Percentiles rank a stretch among this genome's conserved stretches.
Evolutionary conservation across 208 protist genomes (phyloP).

Genomic region (Trypanosoma brucei): DNA sequence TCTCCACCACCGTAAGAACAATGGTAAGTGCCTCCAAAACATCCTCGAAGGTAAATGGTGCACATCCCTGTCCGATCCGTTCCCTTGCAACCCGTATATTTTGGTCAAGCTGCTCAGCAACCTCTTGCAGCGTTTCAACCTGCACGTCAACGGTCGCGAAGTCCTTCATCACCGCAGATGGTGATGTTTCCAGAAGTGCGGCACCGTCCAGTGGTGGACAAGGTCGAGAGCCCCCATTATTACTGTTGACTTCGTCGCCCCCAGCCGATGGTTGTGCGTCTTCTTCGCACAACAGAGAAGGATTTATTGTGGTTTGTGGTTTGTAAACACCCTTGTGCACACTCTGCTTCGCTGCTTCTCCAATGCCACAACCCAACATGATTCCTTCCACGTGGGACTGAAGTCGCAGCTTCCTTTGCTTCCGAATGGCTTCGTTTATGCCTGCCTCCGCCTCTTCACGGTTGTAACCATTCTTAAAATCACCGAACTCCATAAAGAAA

Average conservation of each 20-base stretch:
- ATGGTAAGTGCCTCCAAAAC: constrained; percentile 44
- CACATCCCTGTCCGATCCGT: constrained; percentile 38
- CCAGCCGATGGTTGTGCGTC: no score
- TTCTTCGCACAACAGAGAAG: constrained; percentile 9
- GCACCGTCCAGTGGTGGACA: neutral
- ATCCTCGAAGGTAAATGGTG: constrained; percentile 49
- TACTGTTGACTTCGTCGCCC: neutral
- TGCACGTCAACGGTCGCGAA: constrained; percentile 22
- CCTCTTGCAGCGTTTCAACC: constrained; percentile 31
- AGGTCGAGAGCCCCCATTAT: neutral
- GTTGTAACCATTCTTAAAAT: constrained; percentile 23
- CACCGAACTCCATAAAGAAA: constrained; percentile 18
- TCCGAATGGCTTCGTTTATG: constrained; percentile 56
- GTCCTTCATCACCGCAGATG: constrained; percentile 11
- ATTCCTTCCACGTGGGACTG: constrained; percentile 50
- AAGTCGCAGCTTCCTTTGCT: constrained; percentile 26
- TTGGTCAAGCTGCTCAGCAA: constrained; percentile 46
- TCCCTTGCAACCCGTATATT: constrained; percentile 45
- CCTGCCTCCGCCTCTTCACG: constrained; percentile 40
- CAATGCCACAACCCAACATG: constrained; percentile 70
- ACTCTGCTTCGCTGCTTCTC: constrained; percentile 40
- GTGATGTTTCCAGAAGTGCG: constrained; percentile 11
- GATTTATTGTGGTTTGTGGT: constrained; percentile 49
- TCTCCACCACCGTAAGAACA: constrained; percentile 51
- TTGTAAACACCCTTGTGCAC: constrained; percentile 52